Percentiles rank a stretch among this genome's conserved stretches.
Conservation (phyloP, 1,284 basidiomycete genomes). For the Pascua guehoae region DNA sequence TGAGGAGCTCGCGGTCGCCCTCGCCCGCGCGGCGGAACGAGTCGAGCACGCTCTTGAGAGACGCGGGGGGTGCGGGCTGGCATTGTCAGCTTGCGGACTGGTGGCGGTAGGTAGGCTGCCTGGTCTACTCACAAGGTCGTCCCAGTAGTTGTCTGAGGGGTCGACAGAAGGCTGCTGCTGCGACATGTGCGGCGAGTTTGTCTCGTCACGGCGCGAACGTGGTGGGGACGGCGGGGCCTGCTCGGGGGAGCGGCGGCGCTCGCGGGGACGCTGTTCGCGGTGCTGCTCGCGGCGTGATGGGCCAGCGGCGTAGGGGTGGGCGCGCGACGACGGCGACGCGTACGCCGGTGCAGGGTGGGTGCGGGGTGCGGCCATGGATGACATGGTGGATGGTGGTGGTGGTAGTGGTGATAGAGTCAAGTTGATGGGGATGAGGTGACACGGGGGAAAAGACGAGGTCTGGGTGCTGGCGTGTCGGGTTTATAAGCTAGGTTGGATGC, state of each 20-base stretch:
- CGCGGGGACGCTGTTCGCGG: conserved; percentile 6
- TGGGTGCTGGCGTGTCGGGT: too few species aligned
- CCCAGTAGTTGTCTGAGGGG: conserved; percentile 39
- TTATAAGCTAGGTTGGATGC: too few species aligned
- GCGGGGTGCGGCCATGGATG: too few species aligned
- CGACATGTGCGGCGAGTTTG: conserved; percentile 30
- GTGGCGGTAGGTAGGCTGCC: neutral
- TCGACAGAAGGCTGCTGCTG: conserved; percentile 24
- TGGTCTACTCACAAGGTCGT: conserved; percentile 41
- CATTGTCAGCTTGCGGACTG: conserved; percentile 1
- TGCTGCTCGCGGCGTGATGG: neutral
- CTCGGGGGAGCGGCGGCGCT: neutral
- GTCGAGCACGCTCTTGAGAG: conserved; percentile 72
- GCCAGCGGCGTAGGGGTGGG: conserved; percentile 14
- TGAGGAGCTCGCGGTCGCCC: conserved; percentile 80
- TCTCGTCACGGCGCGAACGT: conserved; percentile 33
- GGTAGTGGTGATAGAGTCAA: too few species aligned
- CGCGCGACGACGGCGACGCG: conserved; percentile 2
- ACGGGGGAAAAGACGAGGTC: too few species aligned
- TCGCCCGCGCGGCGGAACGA: conserved; percentile 79
- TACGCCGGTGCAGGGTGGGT: conserved; percentile 12
- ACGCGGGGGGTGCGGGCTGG: conserved; percentile 60
- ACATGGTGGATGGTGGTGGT: conserved; percentile 3
- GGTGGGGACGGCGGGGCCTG: conserved; percentile 39
- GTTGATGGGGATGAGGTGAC: too few species aligned